Evolutionary conservation across 768 basidiomycete genomes (phyloP).

Genomic region (Lyophyllum atratum): DNA sequence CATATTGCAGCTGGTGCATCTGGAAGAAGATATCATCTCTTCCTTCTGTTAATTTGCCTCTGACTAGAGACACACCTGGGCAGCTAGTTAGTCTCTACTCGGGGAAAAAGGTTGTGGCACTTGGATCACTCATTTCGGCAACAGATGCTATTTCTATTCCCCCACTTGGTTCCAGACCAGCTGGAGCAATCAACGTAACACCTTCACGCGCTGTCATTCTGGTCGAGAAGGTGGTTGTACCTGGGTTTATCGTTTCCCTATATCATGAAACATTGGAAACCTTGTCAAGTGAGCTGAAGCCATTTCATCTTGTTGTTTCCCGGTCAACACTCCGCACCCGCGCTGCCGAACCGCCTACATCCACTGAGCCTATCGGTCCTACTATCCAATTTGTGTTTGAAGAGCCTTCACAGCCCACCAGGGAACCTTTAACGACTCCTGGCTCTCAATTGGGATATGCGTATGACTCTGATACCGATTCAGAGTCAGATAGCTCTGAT

Average conservation of each 20-base stretch:
- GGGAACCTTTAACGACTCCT: no score
- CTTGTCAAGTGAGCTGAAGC: not conserved
- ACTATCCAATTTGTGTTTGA: not conserved
- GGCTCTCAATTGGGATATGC: not conserved
- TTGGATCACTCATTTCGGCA: not conserved
- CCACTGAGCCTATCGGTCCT: not conserved
- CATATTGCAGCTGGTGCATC: not conserved
- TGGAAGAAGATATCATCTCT: not conserved
- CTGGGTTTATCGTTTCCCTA: not conserved
- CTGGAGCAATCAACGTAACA: not conserved
- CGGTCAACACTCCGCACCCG: not conserved
- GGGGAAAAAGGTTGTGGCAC: not conserved
- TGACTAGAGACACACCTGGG: not conserved
- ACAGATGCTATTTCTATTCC: not conserved
- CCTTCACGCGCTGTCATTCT: not conserved
- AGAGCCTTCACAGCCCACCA: not conserved
- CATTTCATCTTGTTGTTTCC: conserved; percentile 3
- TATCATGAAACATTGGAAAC: not conserved
- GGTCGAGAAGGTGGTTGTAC: not conserved
- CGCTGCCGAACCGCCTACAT: not conserved
- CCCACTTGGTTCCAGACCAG: not conserved
- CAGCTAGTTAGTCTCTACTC: conserved; percentile 4
- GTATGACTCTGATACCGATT: not conserved
- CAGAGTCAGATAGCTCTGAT: not conserved
- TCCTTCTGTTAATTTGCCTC: not conserved